Base-by-base conservation (phyloP, 257 asterid species). In the Fraxinus cuspidata region DNA sequence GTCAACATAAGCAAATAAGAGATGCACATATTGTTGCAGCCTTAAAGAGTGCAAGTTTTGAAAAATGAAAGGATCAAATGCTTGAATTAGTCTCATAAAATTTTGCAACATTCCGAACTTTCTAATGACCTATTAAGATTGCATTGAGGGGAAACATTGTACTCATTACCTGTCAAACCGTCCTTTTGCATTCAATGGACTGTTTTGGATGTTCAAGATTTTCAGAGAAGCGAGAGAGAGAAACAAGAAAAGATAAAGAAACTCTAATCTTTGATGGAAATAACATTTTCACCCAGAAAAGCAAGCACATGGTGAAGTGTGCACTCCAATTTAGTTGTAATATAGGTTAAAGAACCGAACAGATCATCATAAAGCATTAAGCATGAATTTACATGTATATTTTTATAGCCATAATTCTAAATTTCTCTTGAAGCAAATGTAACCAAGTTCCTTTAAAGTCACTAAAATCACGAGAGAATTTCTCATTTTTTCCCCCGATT, bases 1-100 rank as follows among this genome's bases (percentile, higher is more conserved):
- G 86, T 65, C 63, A 72, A 82, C 35, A 72, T 25, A 75, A 79
- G 75, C 10, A 83, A 66, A 81, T 18, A 70, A 68, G 78, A 82
- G 56, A 77, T 49, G 74, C 65, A 70, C 71, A 72, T 74, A 81
- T 72, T 8, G 9, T 3, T 74, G 66, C 71, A 73, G 71, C 69
- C 71, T 53, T 70, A 73, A 77, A 31, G 23, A 49, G 38, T 31
- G 31, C 29, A 72, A 71, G 16, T 16, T 66, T 63, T 5, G 25
- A 70, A 34, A 49, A 51, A 34, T 3, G 37, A n/a, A 53, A 37
- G 34, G 51, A 78, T 31, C 40, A 32, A 75, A 70, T 16, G 34
- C 56, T 78, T 28, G 25, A 64, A 28, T 44, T 68, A 38, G 70
- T 73, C 69, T 23, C 76, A 63, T 13, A 76, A 42, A 72, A 72